phyloP scores from a whole-genome alignment of 1,284 basidiomycete genomes.

The Porodaedalea pini region DNA sequence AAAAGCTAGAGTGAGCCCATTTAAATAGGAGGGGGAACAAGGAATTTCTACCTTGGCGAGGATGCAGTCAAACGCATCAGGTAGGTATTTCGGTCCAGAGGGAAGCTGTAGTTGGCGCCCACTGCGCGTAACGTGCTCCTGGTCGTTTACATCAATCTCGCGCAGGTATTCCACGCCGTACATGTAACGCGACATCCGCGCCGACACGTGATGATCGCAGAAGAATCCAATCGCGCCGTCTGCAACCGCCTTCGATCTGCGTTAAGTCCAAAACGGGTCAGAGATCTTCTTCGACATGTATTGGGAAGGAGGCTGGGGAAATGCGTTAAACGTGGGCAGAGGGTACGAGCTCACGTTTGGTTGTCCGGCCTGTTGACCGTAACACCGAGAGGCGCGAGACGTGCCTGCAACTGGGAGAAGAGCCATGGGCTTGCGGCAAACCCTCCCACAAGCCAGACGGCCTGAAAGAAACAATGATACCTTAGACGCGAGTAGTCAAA shows the following conservation, averaged over 20 bases:
- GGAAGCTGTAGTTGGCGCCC: conserved; percentile 69
- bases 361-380: conserved; percentile 70
- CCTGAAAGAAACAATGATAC: conserved; percentile 34
- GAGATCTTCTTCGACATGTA: conserved; percentile 4
- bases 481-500: not conserved
- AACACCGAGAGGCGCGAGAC: conserved; percentile 50
- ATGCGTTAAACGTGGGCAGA: not conserved
- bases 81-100: conserved; percentile 66
- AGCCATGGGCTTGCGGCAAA: conserved; percentile 78
- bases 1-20: conserved; percentile 17
- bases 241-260: conserved; percentile 74
- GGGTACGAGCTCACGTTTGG: conserved; percentile 52
- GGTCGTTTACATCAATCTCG: conserved; percentile 59
- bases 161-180: conserved; percentile 76
- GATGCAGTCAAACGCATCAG: conserved; percentile 78
- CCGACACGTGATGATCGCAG: conserved; percentile 75
- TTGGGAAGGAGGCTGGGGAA: conserved; percentile 2
- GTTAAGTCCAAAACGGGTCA: not conserved
- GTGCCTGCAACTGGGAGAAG: conserved; percentile 67
- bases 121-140: conserved; percentile 60
- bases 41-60: conserved; percentile 52
- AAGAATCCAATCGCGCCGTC: conserved; percentile 80
- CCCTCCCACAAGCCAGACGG: conserved; percentile 75
- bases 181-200: conserved; percentile 72
- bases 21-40: conserved; percentile 24